phyloP scores from a whole-genome alignment of 2,329 filamentous ascomycete genomes.

The Microdochium paspali region DNA sequence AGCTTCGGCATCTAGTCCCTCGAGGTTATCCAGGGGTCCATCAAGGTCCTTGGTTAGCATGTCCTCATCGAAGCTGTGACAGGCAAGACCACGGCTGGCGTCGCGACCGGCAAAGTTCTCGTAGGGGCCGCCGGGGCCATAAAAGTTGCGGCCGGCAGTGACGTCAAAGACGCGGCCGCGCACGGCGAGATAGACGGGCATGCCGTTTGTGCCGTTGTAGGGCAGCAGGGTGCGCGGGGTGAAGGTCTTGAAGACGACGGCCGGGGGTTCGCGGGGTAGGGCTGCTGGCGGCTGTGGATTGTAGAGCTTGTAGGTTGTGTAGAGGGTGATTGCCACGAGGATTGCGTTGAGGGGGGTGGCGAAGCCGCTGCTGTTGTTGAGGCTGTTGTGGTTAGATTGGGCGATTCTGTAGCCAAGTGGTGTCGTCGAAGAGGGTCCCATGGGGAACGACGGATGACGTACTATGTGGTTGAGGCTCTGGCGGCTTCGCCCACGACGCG shows the following conservation, averaged over 20 bases:
- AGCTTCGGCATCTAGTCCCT: slow-evolving; percentile 64
- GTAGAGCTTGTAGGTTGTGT: slow-evolving; percentile 48
- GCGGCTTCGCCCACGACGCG: slow-evolving; percentile 44
- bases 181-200: slow-evolving; percentile 64
- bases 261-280: slow-evolving; percentile 43
- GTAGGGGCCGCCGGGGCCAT: slow-evolving; percentile 91
- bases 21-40: slow-evolving; percentile 68
- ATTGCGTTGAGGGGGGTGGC: slow-evolving; percentile 55
- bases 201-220: slow-evolving; percentile 66
- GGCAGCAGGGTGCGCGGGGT: slow-evolving; percentile 75
- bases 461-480: slow-evolving; percentile 28
- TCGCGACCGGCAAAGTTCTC: slow-evolving; percentile 93
- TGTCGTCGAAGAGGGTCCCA: not conserved
- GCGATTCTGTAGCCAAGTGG: not conserved
- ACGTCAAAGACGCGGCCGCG: slow-evolving; percentile 5
- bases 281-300: slow-evolving; percentile 34
- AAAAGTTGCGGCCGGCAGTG: slow-evolving; percentile 51
- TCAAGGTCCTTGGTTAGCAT: slow-evolving; percentile 91
- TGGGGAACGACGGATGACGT: slow-evolving; percentile 8
- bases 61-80: slow-evolving; percentile 85
- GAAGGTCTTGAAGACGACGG: slow-evolving; percentile 58
- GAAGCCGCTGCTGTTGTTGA: slow-evolving; percentile 28
- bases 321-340: slow-evolving; percentile 44
- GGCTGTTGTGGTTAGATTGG: slow-evolving; percentile 3
- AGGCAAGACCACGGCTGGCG: slow-evolving; percentile 78